Evolutionary conservation across 2,329 filamentous ascomycete genomes (phyloP), one percentile per base, ranked within the genome.

Genomic region (Trichoderma sp.): DNA sequence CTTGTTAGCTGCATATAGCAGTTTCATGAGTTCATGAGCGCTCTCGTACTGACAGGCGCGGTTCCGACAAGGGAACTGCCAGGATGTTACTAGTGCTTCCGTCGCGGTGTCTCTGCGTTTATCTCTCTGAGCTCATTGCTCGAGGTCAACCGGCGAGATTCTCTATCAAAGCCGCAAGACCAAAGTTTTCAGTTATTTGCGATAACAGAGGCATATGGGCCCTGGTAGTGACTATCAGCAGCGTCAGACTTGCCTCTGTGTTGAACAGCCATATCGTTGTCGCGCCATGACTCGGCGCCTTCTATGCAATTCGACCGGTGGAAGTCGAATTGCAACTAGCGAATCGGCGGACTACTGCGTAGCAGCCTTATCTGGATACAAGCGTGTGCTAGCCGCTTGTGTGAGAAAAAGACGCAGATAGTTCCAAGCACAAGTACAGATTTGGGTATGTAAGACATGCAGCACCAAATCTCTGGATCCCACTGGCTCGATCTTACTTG

Each of bases 1-100:
- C 64, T 31, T 60, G 31, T 53, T 60, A 52, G 55, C 43, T 40
- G 64, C 40, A 59, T 68, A 21, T 21, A 60, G 11, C 19, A 53
- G 31, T 68, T 68, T 49, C 53, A 67, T 59, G 63, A 67, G 53
- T 29, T 49, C 53, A 67, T 59, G 63, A 67, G 37, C 37, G 24
- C 37, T 49, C 43, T 37, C n/a, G 64, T 65, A 56, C 24, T 56
- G 61, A 31, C 52, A 64, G 35, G 21, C 61, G 13, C 49, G 55
- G 61, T 43, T 47, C 21, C 35, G 35, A 16, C 43, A 37, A 31
- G 35, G 37, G 14, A 43, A 11, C 57, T 29, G 13, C 13, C 24
- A 49, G 43, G 24, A 27, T 55, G 13, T 5, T 29, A 16, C 37
- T 7, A 43, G 16, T 19, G 37, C 37, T 43, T 43, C 37, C 37